Conservation (phyloP, 2,329 filamentous ascomycete genomes). For the Aspergillus tubingensis region DNA sequence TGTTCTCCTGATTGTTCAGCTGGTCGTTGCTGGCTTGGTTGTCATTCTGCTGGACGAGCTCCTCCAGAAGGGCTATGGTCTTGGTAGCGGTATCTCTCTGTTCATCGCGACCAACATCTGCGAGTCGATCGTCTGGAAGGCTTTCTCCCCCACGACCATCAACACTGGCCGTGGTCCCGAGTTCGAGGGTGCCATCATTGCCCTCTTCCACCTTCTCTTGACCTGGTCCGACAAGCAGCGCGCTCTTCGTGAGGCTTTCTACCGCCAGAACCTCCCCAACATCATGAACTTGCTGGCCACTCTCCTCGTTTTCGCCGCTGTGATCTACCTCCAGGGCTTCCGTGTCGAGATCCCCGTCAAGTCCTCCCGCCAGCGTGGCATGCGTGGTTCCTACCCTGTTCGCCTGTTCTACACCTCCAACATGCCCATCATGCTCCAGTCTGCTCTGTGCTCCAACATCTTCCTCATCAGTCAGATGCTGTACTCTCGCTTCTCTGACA, state of each 20-base stretch:
- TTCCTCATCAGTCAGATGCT: conserved; percentile 99
- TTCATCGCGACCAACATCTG: conserved; percentile 99
- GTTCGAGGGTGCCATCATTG: conserved; percentile 97
- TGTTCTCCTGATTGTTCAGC: conserved; percentile 95
- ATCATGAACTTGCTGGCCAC: conserved; percentile 98
- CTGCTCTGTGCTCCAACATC: conserved; percentile 96
- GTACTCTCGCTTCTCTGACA: conserved; percentile 98
- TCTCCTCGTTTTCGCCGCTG: conserved; percentile 87
- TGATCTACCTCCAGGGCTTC: conserved; percentile 99
- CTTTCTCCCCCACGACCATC: conserved; percentile 98
- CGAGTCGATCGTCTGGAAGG: conserved; percentile 99
- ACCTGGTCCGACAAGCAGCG: conserved; percentile 99
- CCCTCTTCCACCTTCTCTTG: conserved; percentile 94
- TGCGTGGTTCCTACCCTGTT: conserved; percentile 95
- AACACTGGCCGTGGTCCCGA: conserved; percentile 99
- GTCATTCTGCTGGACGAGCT: conserved; percentile 99
- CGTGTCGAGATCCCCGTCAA: conserved; percentile 99
- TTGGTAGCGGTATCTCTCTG: conserved; percentile 96
- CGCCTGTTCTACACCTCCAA: conserved; percentile 99
- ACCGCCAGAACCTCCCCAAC: conserved; percentile 98
- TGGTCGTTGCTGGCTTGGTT: conserved; percentile 95
- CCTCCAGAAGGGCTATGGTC: conserved; percentile 98
- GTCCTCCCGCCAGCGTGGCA: conserved; percentile 97
- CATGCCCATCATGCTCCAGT: conserved; percentile 99
- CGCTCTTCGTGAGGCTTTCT: conserved; percentile 97